Percentiles rank a stretch among this genome's conserved stretches.
Evolutionary conservation across 495 filamentous ascomycete genomes (phyloP).

Genomic region (Penicillium maclennaniae): DNA sequence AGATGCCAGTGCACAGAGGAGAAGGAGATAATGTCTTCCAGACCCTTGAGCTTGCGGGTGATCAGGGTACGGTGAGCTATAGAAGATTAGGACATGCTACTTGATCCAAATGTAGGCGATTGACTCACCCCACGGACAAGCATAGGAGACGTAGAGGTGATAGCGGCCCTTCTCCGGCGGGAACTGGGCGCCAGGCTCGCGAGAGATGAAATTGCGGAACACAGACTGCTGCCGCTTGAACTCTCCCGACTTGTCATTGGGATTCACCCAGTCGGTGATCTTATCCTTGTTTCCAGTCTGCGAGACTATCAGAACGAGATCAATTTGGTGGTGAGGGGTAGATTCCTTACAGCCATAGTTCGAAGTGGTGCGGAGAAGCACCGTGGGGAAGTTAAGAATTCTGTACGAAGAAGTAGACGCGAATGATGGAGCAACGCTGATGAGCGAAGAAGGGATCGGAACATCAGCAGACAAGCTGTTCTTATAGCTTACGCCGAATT

Average conservation of each 20-base stretch:
- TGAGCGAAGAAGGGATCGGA: slow-evolving; percentile 23
- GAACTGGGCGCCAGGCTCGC: slow-evolving; percentile 56
- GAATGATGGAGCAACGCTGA: slow-evolving; percentile 20
- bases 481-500: slow-evolving; percentile 10
- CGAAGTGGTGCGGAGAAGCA: slow-evolving; percentile 25
- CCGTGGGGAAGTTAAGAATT: slow-evolving; percentile 18
- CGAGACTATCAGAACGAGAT: background rate
- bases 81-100: slow-evolving; percentile 1
- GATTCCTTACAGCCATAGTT: slow-evolving; percentile 40
- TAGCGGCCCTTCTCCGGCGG: slow-evolving; percentile 65
- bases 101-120: background rate
- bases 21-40: slow-evolving; percentile 62
- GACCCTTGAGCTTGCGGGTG: slow-evolving; percentile 61
- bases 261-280: slow-evolving; percentile 82
- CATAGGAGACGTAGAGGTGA: slow-evolving; percentile 71
- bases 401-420: slow-evolving; percentile 12
- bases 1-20: slow-evolving; percentile 69
- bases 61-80: slow-evolving; percentile 64
- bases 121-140: slow-evolving; percentile 63
- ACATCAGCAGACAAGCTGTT: slow-evolving; percentile 23
- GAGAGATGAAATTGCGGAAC: slow-evolving; percentile 71
- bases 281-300: slow-evolving; percentile 35
- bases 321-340: background rate
- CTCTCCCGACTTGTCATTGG: slow-evolving; percentile 72
- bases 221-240: slow-evolving; percentile 76